Percentiles rank a stretch among this genome's conserved stretches.
Evolutionary conservation across 176 grass and related monocot genomes (phyloP).

Genomic region (Ensete ventricosum): DNA sequence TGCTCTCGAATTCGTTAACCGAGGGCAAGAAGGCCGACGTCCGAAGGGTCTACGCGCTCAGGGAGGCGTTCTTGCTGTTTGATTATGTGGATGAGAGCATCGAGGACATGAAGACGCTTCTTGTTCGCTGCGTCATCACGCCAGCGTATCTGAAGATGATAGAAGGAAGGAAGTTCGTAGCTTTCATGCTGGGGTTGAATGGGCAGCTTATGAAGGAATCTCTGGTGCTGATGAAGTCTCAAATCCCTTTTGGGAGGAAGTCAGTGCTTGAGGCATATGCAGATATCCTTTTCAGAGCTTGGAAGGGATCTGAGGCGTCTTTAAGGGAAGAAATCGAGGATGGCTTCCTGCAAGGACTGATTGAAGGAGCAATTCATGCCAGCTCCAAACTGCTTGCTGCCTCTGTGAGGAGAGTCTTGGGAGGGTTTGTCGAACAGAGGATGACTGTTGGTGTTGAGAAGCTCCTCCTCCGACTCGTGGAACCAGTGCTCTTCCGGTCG

Average conservation of each 20-base stretch:
- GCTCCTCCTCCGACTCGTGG: conserved; percentile 54
- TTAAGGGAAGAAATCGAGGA: conserved; percentile 53
- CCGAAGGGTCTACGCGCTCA: conserved; percentile 54
- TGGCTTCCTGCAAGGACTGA: conserved; percentile 57
- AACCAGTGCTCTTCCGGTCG: conserved; percentile 79
- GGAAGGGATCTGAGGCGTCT: conserved; percentile 44
- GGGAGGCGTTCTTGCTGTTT: conserved; percentile 68
- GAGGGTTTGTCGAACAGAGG: conserved; percentile 53
- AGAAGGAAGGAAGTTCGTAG: conserved; percentile 59
- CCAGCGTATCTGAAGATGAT: conserved; percentile 63
- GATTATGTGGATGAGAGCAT: conserved; percentile 89
- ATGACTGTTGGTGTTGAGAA: conserved; percentile 64
- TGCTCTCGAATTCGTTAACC: conserved; percentile 58
- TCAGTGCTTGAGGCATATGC: conserved; percentile 57
- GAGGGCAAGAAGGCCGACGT: conserved; percentile 43
- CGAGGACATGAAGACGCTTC: conserved; percentile 61
- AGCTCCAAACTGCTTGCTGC: conserved; percentile 39
- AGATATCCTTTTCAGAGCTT: conserved; percentile 77
- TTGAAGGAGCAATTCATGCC: conserved; percentile 60
- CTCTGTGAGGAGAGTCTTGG: conserved; percentile 50
- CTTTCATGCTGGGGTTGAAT: conserved; percentile 57
- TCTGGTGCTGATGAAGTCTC: conserved; percentile 52
- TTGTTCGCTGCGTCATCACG: conserved; percentile 59
- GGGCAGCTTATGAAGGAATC: conserved; percentile 53
- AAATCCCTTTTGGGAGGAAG: conserved; percentile 62